A percentile compares a stretch with the other conserved stretches of the same genome.
These are phyloP conservation scores for Dendryphion nanum DNA, from an alignment of 2,329 filamentous ascomycete species.

Conservation along the genomic window DNA sequence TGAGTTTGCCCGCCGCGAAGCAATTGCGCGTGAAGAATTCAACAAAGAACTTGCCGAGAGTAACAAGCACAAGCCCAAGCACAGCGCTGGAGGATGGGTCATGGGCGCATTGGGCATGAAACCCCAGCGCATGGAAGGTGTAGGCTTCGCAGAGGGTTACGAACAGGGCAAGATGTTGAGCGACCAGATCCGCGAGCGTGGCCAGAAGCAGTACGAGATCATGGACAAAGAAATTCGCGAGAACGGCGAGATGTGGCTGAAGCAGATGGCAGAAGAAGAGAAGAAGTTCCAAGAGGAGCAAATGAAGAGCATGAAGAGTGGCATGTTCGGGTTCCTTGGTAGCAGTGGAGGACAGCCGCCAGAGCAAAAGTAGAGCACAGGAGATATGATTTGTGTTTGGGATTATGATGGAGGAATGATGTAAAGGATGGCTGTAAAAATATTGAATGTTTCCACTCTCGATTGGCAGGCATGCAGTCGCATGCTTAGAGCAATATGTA, in stretches of 20 bases:
- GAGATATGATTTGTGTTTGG: neutral
- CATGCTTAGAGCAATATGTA: too few species aligned
- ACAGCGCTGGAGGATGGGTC: conserved; percentile 66
- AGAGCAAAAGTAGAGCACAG: conserved; percentile 5
- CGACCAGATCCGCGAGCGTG: conserved; percentile 88
- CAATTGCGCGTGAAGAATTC: conserved; percentile 80
- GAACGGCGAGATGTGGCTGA: conserved; percentile 93
- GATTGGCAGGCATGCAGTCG: conserved; percentile 4
- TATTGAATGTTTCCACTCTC: conserved; percentile 17
- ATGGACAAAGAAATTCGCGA: conserved; percentile 89
- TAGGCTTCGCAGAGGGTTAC: conserved; percentile 71
- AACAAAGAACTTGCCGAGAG: conserved; percentile 72
- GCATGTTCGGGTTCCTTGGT: conserved; percentile 30
- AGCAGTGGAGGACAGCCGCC: neutral
- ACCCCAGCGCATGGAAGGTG: conserved; percentile 50
- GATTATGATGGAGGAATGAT: too few species aligned
- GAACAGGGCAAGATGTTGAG: conserved; percentile 96
- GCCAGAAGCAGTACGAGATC: conserved; percentile 83
- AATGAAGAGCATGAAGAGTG: conserved; percentile 82
- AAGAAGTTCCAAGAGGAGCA: conserved; percentile 88
- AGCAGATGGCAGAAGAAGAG: conserved; percentile 84
- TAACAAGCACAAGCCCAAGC: conserved; percentile 60
- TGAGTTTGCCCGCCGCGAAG: conserved; percentile 88
- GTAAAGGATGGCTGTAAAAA: conserved; percentile 8
- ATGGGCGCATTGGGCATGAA: conserved; percentile 77